Percentiles rank a stretch among this genome's conserved stretches.
Conservation (phyloP, 169 alveolate genomes). For the Plasmodium berghei region DNA sequence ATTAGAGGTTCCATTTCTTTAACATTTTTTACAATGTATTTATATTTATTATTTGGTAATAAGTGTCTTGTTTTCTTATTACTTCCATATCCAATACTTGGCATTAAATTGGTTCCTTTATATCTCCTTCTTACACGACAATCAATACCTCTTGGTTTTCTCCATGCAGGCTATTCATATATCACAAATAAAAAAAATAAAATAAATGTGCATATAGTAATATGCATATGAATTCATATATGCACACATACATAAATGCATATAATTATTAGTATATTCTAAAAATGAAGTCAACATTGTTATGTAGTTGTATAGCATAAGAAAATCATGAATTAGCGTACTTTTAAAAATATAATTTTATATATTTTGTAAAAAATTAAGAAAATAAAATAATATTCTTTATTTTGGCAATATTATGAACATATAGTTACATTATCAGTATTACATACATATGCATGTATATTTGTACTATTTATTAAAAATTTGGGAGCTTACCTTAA, state of each 20-base stretch:
- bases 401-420: neutral
- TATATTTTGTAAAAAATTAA: neutral
- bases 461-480: neutral
- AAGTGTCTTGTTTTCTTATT: slow-evolving; percentile 94
- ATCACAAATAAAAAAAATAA: neutral
- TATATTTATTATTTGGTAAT: slow-evolving; percentile 95
- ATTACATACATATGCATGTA: neutral
- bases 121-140: slow-evolving; percentile 96
- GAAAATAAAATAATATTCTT: neutral
- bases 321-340: too few species aligned
- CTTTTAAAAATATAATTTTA: neutral
- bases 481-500: slow-evolving; percentile 85
- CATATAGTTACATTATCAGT: neutral
- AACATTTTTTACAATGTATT: slow-evolving; percentile 92
- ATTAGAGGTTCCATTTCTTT: slow-evolving; percentile 94
- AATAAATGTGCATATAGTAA: neutral
- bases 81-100: slow-evolving; percentile 98
- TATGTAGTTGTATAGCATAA: too few species aligned
- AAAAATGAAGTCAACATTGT: too few species aligned
- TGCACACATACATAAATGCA: neutral
- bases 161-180: slow-evolving; percentile 91
- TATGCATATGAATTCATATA: neutral
- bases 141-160: slow-evolving; percentile 98
- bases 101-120: slow-evolving; percentile 95
- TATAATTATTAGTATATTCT: slow-evolving; percentile 1